Evolutionary conservation across 495 filamentous ascomycete genomes (phyloP), one percentile per base, ranked within the genome.

Genomic region (Aspergillus wentii): DNA sequence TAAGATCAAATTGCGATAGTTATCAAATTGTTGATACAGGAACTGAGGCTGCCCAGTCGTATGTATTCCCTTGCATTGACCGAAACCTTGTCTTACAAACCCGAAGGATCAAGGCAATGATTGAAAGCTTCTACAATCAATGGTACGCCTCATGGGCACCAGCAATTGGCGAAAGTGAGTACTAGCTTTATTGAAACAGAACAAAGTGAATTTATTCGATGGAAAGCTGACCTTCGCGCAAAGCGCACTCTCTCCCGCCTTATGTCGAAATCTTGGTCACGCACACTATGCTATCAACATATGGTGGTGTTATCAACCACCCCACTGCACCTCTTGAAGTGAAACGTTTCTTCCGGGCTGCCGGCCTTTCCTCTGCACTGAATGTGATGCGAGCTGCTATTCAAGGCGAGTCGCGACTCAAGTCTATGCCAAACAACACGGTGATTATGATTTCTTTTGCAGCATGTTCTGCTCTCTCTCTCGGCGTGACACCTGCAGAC

Each of bases 371-470:
- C 0, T 80, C 82, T 0, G 78, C 82, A 1, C 49, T 86, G 13
- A 84, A 83, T 52, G 82, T 86, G n/a, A 74, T 86, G 59, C 73
- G 82, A 34, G 77, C 80, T 3, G 80, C 82, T 10, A 82, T 84
- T 10, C 81, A 84, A 56, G 82, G 82, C 4, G 82, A 86, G 54
- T 63, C 66, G 2, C 72, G 79, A 41, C 69, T 86, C 3, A 78
- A 80, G 25, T 84, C 81, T 8, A 85, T 86, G 81, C 82, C 82
- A 3, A 86, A 85, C 61, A 85, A 86, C 42, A 80, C 82, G 0
- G 78, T 80, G 26, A 85, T 85, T 45, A 85, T 85, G 82, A 84
- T 85, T 16, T 82, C 82, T 4, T 86, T 83, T 38, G 81, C 81
- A 1, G 82, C 82, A 13, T 84, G 81, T 47, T 81, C 83, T 31